These are phyloP conservation scores for Piper longum DNA, from an alignment of 164 flowering plant genomes.

Conservation along the genomic window DNA sequence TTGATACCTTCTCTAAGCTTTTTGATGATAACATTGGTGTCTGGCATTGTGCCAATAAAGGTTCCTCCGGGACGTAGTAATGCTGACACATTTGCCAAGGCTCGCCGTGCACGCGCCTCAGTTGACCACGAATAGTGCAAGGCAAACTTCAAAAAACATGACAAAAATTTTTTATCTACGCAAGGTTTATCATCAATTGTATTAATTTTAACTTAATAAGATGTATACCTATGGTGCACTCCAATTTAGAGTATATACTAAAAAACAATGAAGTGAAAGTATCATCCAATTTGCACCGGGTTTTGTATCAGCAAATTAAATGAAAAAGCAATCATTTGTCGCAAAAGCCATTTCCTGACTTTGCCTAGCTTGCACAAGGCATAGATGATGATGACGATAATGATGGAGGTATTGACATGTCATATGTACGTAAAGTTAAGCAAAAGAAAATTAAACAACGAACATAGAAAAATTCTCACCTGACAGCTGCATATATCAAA, in stretches of 20 bases:
- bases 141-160: constrained; percentile 52
- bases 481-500: constrained; percentile 97
- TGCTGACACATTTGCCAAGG: constrained; percentile 85
- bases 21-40: constrained; percentile 88
- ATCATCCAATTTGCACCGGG: too few relatives aligned
- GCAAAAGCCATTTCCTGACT: not conserved
- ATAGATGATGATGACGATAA: too few relatives aligned
- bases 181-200: not conserved
- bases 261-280: too few relatives aligned
- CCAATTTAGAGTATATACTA: too few relatives aligned
- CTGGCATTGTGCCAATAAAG: constrained; percentile 98
- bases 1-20: constrained; percentile 77
- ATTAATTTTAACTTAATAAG: not conserved
- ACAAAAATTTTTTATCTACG: constrained; percentile 2
- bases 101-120: constrained; percentile 90
- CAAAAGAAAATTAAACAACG: not conserved
- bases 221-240: too few relatives aligned
- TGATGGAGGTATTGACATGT: too few relatives aligned
- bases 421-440: not conserved
- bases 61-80: constrained; percentile 95
- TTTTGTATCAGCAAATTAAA: too few relatives aligned
- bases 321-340: not conserved
- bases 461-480: constrained; percentile 23
- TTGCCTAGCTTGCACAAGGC: too few relatives aligned
- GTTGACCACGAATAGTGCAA: constrained; percentile 97